Evolutionary conservation across 2,329 filamentous ascomycete genomes (phyloP), one percentile per base, ranked within the genome.

Genomic region (Trichophyton verrucosum): DNA sequence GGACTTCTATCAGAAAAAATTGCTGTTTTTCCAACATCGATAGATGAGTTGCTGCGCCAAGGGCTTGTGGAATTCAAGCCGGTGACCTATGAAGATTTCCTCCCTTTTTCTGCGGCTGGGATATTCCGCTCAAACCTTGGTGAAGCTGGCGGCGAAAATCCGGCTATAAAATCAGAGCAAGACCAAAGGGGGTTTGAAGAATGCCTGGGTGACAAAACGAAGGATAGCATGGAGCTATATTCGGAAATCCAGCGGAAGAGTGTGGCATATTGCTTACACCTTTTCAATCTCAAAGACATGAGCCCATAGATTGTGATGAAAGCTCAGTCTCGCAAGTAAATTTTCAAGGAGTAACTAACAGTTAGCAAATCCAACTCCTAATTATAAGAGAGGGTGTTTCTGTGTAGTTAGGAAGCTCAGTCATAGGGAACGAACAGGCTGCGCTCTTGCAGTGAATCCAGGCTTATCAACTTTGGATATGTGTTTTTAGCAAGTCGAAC

Each of bases 81-180:
- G 1, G 73, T 82, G 17, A 80, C 75, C 0, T 82, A 82, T 61
- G 80, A 82, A 61, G 80, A 82, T 60, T 82, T 82, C 56, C 68
- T 82, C 3, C 80, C 80, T 0, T 67, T 82, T 1, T 80, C 78
- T 1, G 80, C 80, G 0, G 80, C 78, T 0, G 79, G 79, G 0
- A 82, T 82, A 44, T 80, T 80, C 63, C 74, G 74, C 44, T 79
- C 77, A 0, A 80, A 79, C 20, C 65, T 78, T 46, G 47, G 61
- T 13, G 15, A 36, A 17, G 17, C 27, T 38, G 24, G 53, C 38
- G 11, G n/a, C 6, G 53, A 57, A 15, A 51, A 51, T 51, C 20
- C 22, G 20, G 30, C 20, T 27, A 15, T 51, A 15, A 51, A 27
- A 9, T 11, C 22, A 3, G 22, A 5, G 1, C 20, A 24, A 24